Percentiles rank a stretch among this genome's conserved stretches.
phyloP scores from a whole-genome alignment of 495 filamentous ascomycete genomes.

The Penicillium subrubescens region DNA sequence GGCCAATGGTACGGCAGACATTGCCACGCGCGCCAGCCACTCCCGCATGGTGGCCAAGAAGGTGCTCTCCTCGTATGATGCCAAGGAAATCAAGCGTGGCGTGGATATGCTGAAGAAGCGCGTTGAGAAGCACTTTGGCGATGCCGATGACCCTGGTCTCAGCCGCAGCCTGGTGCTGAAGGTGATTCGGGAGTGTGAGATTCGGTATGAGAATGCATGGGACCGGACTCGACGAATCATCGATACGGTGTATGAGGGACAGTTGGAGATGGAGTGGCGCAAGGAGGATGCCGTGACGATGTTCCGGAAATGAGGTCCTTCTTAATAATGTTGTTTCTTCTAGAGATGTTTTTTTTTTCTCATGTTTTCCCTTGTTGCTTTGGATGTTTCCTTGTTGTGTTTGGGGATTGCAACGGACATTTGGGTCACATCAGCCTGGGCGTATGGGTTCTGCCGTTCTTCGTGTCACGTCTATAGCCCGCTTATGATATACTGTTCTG shows the following conservation, averaged over 20 bases:
- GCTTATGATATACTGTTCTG: background rate
- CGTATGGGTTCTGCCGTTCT: slow-evolving; percentile 13
- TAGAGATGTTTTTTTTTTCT: background rate
- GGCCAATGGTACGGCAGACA: slow-evolving; percentile 43
- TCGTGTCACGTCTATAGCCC: background rate
- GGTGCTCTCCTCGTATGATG: slow-evolving; percentile 74
- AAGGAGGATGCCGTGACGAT: slow-evolving; percentile 57
- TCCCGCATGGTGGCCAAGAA: slow-evolving; percentile 82
- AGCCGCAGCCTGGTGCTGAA: slow-evolving; percentile 70
- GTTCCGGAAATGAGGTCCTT: slow-evolving; percentile 48
- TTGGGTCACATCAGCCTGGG: slow-evolving; percentile 13
- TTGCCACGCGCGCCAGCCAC: slow-evolving; percentile 77
- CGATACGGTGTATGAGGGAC: slow-evolving; percentile 63
- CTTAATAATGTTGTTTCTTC: slow-evolving; percentile 5
- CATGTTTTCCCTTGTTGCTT: background rate
- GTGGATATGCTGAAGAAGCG: slow-evolving; percentile 84
- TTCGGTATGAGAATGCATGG: slow-evolving; percentile 71
- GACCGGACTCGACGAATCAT: slow-evolving; percentile 68
- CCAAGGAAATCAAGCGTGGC: slow-evolving; percentile 79
- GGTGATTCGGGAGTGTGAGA: slow-evolving; percentile 81
- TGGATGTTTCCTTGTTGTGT: background rate
- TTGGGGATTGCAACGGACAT: background rate
- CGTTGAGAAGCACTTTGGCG: slow-evolving; percentile 95
- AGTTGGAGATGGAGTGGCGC: slow-evolving; percentile 63
- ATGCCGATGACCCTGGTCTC: slow-evolving; percentile 73